Conservation (phyloP, 805 yeast species). For the Maudiozyma saulgeensis region DNA sequence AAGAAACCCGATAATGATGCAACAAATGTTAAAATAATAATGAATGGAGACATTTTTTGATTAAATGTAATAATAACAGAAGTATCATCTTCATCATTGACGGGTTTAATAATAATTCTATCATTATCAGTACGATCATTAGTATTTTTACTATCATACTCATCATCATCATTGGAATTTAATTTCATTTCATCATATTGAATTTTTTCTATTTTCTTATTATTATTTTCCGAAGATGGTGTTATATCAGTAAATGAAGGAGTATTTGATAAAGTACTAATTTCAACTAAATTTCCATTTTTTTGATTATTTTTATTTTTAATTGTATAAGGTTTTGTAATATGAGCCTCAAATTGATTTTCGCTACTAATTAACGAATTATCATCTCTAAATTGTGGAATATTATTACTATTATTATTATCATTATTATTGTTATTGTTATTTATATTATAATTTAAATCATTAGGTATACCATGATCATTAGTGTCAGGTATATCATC, state of each 20-base stretch:
- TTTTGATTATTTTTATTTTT: not conserved
- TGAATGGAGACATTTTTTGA: constrained; percentile 50
- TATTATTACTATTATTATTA: not conserved
- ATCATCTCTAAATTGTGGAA: constrained; percentile 1
- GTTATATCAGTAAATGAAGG: constrained; percentile 1
- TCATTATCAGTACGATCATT: constrained; percentile 8
- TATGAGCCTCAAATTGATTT: not conserved
- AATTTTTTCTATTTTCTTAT: not conserved
- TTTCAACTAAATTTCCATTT: not conserved
- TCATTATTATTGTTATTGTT: not conserved
- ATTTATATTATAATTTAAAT: not conserved
- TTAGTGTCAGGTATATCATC: not conserved
- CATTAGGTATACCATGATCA: not conserved
- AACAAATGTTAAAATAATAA: constrained; percentile 57
- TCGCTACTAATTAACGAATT: not conserved
- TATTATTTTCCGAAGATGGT: not conserved
- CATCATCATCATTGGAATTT: not conserved
- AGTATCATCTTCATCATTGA: constrained; percentile 41
- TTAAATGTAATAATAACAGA: constrained; percentile 40
- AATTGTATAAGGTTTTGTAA: not conserved
- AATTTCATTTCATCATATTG: not conserved
- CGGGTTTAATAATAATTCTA: constrained; percentile 27
- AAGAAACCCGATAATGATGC: constrained; percentile 90
- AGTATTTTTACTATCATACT: not conserved
- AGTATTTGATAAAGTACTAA: not conserved